A percentile compares a stretch with the other conserved stretches of the same genome.
Conservation (phyloP, 495 filamentous ascomycete species). For the Podospora bellae-mahoneyi region DNA sequence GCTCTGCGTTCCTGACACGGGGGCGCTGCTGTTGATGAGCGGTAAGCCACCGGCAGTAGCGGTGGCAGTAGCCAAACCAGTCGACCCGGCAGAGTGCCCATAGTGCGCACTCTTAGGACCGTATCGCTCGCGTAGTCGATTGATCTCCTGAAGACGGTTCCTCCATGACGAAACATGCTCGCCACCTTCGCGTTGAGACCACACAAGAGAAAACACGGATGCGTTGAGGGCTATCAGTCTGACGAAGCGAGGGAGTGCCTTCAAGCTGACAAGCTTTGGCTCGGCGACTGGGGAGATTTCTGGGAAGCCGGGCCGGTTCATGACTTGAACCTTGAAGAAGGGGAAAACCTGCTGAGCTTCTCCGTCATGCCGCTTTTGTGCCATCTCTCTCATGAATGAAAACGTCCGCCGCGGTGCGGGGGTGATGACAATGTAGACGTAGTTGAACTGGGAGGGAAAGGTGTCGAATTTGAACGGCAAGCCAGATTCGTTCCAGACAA, state of each 20-base stretch:
- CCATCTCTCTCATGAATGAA: slow-evolving; percentile 46
- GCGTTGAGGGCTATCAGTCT: slow-evolving; percentile 90
- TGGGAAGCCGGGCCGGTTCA: slow-evolving; percentile 80
- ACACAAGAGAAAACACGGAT: slow-evolving; percentile 86
- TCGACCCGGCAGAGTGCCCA: slow-evolving; percentile 28
- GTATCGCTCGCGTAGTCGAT: slow-evolving; percentile 68
- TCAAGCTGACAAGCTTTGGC: slow-evolving; percentile 79
- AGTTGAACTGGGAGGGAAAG: slow-evolving; percentile 90
- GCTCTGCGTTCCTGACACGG: not conserved
- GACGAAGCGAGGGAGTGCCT: slow-evolving; percentile 77
- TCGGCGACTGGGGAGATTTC: slow-evolving; percentile 84
- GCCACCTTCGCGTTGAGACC: slow-evolving; percentile 65
- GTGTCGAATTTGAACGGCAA: slow-evolving; percentile 83
- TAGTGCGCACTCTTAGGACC: slow-evolving; percentile 34
- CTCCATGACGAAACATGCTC: slow-evolving; percentile 90
- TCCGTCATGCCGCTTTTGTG: slow-evolving; percentile 35
- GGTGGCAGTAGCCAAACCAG: slow-evolving; percentile 20
- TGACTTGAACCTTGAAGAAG: slow-evolving; percentile 80
- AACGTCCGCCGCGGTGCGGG: slow-evolving; percentile 70
- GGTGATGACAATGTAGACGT: slow-evolving; percentile 91
- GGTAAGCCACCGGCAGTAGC: slow-evolving; percentile 13
- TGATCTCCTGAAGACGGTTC: slow-evolving; percentile 79
- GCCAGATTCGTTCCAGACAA: slow-evolving; percentile 95
- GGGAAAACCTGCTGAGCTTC: slow-evolving; percentile 39
- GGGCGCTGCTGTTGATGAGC: not conserved